These are phyloP conservation scores for Mortierella sp. DNA, from an alignment of 371 early-diverging fungal species.

Conservation along the genomic window DNA sequence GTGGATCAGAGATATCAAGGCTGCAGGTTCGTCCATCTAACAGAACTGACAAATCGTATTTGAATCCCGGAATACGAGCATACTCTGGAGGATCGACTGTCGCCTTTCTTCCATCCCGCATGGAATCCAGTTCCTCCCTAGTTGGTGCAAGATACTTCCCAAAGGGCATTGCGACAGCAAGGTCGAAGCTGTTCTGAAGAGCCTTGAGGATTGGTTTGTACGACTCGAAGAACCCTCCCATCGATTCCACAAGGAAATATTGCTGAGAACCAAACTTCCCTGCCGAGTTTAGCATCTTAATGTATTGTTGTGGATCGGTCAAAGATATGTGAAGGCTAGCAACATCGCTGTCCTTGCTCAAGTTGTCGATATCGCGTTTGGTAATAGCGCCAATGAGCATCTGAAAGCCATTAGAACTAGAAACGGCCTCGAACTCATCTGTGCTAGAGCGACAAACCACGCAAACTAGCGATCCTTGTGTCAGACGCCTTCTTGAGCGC, in stretches of 20 bases:
- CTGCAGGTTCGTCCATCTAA: not conserved
- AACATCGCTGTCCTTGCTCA: constrained; percentile 26
- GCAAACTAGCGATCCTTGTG: constrained; percentile 59
- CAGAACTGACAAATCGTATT: constrained; percentile 50
- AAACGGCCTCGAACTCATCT: not conserved
- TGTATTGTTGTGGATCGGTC: constrained; percentile 36
- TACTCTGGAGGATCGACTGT: constrained; percentile 52
- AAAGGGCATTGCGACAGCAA: constrained; percentile 55
- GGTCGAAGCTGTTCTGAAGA: constrained; percentile 38
- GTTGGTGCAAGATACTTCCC: constrained; percentile 57
- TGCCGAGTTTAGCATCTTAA: constrained; percentile 22
- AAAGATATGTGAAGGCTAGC: constrained; percentile 47
- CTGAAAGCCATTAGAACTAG: constrained; percentile 8
- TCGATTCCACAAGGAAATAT: constrained; percentile 60
- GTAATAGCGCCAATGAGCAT: constrained; percentile 58
- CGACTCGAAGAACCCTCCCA: constrained; percentile 59
- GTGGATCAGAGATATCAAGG: constrained; percentile 16
- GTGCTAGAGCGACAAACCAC: constrained; percentile 36
- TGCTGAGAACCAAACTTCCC: not conserved
- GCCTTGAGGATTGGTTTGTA: constrained; percentile 62
- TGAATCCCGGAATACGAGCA: constrained; percentile 50
- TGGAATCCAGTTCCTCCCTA: constrained; percentile 8
- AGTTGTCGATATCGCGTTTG: constrained; percentile 28
- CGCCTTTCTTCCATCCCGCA: not conserved
- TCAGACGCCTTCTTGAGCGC: constrained; percentile 47